Evolutionary conservation across 495 filamentous ascomycete genomes (phyloP).

Genomic region (Neurospora hispaniola): DNA sequence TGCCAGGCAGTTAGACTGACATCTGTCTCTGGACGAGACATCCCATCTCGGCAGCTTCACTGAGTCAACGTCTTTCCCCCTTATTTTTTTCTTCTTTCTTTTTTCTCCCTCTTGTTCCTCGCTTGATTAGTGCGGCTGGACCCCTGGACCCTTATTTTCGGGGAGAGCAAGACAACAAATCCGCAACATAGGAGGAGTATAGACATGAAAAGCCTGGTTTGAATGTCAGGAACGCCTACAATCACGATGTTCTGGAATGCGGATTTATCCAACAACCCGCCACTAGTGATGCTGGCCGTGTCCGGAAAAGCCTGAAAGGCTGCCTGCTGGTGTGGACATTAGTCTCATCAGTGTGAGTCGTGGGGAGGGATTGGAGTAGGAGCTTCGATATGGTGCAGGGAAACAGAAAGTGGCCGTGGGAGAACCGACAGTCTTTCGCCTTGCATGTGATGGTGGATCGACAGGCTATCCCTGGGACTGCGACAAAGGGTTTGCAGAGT

Average conservation of each 20-base stretch:
- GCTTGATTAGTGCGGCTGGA: neutral
- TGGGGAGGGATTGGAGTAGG: neutral
- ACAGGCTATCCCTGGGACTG: neutral
- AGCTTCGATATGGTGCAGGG: constrained; percentile 7
- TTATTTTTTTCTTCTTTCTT: neutral
- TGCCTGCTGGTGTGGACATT: neutral
- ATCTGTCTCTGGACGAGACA: neutral
- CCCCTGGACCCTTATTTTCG: neutral
- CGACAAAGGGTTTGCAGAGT: neutral
- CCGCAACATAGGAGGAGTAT: neutral
- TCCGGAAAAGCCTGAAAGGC: neutral
- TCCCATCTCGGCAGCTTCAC: neutral
- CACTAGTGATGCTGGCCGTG: neutral
- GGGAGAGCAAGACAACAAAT: neutral
- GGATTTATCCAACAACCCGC: neutral
- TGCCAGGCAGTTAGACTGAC: neutral
- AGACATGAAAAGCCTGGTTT: neutral
- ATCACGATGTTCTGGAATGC: neutral
- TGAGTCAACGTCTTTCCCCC: neutral
- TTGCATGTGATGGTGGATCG: neutral
- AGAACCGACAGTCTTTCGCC: neutral
- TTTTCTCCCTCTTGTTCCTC: neutral
- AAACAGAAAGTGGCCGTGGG: constrained; percentile 1
- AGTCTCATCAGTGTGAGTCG: neutral
- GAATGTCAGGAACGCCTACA: neutral